Conservation (phyloP, 352 stramenopile species). For the Pythium aquatile region DNA sequence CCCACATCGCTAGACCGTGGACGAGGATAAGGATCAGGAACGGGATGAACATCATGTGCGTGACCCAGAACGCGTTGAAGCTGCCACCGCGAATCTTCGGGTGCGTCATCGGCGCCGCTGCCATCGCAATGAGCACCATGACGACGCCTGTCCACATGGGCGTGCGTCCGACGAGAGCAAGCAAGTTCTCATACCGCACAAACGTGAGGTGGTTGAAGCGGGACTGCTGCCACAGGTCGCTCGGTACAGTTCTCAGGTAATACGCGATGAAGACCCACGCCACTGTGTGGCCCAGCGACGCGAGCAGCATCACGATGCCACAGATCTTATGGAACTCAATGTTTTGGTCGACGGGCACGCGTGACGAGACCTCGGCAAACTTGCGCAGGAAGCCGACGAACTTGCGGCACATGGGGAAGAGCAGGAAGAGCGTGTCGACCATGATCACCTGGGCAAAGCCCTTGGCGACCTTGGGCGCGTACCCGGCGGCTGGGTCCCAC, state of each 20-base stretch:
- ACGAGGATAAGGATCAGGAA: conserved; percentile 68
- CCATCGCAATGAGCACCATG: conserved; percentile 57
- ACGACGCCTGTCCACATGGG: conserved; percentile 71
- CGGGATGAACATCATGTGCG: conserved; percentile 72
- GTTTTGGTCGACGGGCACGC: conserved; percentile 69
- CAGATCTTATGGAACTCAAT: conserved; percentile 81
- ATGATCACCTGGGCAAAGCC: conserved; percentile 69
- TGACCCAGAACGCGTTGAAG: conserved; percentile 84
- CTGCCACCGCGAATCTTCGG: conserved; percentile 69
- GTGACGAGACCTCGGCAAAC: conserved; percentile 34
- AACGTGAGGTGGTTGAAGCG: conserved; percentile 46
- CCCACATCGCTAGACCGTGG: conserved; percentile 59
- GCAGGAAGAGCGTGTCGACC: conserved; percentile 70
- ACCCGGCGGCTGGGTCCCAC: conserved; percentile 52
- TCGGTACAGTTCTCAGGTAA: conserved; percentile 69
- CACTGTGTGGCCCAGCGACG: conserved; percentile 57
- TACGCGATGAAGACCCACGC: conserved; percentile 62
- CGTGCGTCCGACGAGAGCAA: conserved; percentile 48
- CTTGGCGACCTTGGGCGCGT: conserved; percentile 63
- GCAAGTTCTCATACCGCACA: conserved; percentile 50
- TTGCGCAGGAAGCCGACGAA: conserved; percentile 56
- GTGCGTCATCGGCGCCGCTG: conserved; percentile 62
- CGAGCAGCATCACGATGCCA: conserved; percentile 52
- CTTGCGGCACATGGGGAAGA: conserved; percentile 74
- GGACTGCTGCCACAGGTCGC: conserved; percentile 51